phyloP scores from a whole-genome alignment of 352 stramenopile genomes.

The Globisporangium paroecandrum region DNA sequence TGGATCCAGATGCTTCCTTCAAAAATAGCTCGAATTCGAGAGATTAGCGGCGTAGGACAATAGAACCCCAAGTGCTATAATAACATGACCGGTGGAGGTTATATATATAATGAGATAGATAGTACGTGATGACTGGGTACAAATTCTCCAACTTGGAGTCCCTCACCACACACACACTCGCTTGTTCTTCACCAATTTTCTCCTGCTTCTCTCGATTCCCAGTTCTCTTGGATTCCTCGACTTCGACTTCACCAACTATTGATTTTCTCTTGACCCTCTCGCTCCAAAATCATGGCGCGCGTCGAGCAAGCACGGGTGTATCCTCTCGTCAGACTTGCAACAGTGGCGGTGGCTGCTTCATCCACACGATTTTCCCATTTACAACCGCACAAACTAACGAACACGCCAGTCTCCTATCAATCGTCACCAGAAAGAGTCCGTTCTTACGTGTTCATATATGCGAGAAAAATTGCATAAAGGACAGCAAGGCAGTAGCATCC shows the following conservation, averaged over 20 bases:
- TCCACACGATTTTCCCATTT: neutral
- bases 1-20: neutral
- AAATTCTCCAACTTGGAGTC: neutral
- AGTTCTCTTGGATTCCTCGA: neutral
- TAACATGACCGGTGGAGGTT: neutral
- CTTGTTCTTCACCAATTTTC: neutral
- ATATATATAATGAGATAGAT: neutral
- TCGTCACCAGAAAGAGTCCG: neutral
- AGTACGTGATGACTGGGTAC: neutral
- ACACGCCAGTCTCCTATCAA: neutral
- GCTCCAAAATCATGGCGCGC: neutral
- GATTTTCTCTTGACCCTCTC: neutral
- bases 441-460: neutral
- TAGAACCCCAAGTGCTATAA: neutral
- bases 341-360: neutral
- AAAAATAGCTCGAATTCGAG: neutral
- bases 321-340: neutral
- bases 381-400: neutral
- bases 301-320: neutral
- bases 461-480: neutral
- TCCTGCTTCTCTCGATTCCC: neutral
- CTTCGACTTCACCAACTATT: neutral
- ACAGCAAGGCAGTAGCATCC: neutral
- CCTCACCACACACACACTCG: neutral
- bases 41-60: neutral